phyloP scores from a whole-genome alignment of 305 asterid species.

The Fraxinus sp. region DNA sequence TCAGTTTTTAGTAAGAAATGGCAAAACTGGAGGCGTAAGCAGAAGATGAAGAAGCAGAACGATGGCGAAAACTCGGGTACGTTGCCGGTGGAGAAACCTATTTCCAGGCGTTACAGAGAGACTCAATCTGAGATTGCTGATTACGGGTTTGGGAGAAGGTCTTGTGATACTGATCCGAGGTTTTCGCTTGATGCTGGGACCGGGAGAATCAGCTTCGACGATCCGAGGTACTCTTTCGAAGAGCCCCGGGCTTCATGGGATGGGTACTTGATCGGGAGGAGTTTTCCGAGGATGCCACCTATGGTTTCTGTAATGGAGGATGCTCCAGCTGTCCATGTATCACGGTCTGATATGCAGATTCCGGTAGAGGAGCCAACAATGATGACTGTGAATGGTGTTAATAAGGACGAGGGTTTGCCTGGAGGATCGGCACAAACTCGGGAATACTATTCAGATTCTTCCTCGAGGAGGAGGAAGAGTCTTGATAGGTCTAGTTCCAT shows the following conservation, averaged over 20 bases:
- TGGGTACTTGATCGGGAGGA: constrained; percentile 70
- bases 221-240: constrained; percentile 80
- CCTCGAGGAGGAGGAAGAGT: constrained; percentile 85
- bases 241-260: constrained; percentile 98
- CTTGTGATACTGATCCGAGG: constrained; percentile 86
- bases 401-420: constrained; percentile 50
- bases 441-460: constrained; percentile 77
- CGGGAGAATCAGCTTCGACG: constrained; percentile 80
- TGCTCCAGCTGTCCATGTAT: constrained; percentile 45
- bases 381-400: constrained; percentile 7
- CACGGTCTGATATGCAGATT: constrained; percentile 66
- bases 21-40: constrained; percentile 89
- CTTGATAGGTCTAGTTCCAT: constrained; percentile 88
- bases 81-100: constrained; percentile 75
- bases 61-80: constrained; percentile 51
- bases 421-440: constrained; percentile 86
- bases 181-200: constrained; percentile 84
- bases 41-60: constrained; percentile 68
- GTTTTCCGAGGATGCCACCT: constrained; percentile 62
- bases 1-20: constrained; percentile 93
- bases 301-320: constrained; percentile 89
- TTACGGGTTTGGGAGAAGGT: constrained; percentile 86
- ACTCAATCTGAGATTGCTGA: constrained; percentile 94
- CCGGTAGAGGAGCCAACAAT: constrained; percentile 61
- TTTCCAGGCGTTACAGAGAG: constrained; percentile 68